Conservation (phyloP, 768 basidiomycete genomes). For the Leucocoprinus sp. region DNA sequence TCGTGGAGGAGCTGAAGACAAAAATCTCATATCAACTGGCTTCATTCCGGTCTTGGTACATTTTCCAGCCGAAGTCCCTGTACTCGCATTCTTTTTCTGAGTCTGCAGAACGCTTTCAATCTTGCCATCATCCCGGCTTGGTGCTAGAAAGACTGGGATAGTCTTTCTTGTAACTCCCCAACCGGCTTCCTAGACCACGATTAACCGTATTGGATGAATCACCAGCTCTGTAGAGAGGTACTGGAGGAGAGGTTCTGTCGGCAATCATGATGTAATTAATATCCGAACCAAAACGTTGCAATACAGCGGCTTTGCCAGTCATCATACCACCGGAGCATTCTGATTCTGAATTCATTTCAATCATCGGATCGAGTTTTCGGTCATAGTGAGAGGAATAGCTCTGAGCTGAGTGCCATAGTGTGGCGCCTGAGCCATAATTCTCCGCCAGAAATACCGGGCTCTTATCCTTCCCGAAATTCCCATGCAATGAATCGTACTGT, state of each 20-base stretch:
- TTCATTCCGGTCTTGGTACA: neutral
- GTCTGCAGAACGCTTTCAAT: neutral
- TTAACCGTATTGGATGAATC: neutral
- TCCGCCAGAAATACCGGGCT: neutral
- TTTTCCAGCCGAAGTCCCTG: neutral
- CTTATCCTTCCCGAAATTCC: neutral
- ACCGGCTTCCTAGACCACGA: neutral
- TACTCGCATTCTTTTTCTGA: neutral
- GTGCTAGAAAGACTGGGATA: too few species aligned
- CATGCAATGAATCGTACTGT: neutral
- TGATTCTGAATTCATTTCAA: neutral
- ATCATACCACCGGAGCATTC: neutral
- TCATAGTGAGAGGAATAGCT: neutral
- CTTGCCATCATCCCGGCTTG: neutral
- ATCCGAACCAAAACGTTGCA: neutral
- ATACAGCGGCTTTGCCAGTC: neutral
- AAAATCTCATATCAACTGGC: neutral
- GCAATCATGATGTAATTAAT: neutral
- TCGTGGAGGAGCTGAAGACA: neutral
- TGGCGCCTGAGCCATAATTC: constrained; percentile 1
- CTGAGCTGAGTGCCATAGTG: neutral
- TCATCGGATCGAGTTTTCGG: neutral
- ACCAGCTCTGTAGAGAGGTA: neutral
- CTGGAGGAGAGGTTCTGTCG: neutral
- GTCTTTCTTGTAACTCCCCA: neutral